Base-by-base conservation (phyloP, 768 basidiomycete species). In the Tulasnella sp. region DNA sequence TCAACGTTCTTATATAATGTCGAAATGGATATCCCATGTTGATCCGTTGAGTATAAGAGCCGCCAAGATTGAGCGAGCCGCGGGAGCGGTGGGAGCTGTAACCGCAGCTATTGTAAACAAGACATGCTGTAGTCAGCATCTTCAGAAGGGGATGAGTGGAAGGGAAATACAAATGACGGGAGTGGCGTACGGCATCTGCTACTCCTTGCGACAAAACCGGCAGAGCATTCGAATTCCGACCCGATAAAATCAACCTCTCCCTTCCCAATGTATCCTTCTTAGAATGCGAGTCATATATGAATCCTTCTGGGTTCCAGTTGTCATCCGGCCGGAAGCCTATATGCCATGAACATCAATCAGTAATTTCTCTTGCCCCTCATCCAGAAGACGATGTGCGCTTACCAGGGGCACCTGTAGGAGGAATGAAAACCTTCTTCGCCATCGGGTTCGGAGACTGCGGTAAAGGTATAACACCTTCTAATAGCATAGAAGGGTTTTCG, bases 11-110 rank as follows among this genome's bases (percentile, higher is more conserved):
- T 67, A 69, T 96, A 97, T 4, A 97, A 78, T 0, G 95, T 96
- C 47, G 85, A 83, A 13, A 97, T 76, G 11, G 91, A 94, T 47
- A 94, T 92, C 0, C 95, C 95, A 65, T 98, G 88, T 67, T 96
- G 93, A 67, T 98, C 95, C 17, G 96, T 77, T 15, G 90, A 93
- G 73, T 94, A 93, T 4, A 92, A 72, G 0, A 94, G 78, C 0
- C 78, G 78, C 92, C 92, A 95, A 27, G 76, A 73, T 5, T 76
- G 74, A 0, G 84, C 77, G 17, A 94, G 79, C 3, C 85, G 83
- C 1, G 80, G 75, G 4, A 93, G 78, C 0, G 88, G 82, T 0
- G 90, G 86, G 1, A 94, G 76, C 60, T 82, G 75, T 1, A 81
- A 71, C 0, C 88, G 84, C 24, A 93, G 73, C 88, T 91, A 54